Evolutionary conservation across 352 stramenopile species (phyloP).

Genomic region (Phytophthora citrophthora): DNA sequence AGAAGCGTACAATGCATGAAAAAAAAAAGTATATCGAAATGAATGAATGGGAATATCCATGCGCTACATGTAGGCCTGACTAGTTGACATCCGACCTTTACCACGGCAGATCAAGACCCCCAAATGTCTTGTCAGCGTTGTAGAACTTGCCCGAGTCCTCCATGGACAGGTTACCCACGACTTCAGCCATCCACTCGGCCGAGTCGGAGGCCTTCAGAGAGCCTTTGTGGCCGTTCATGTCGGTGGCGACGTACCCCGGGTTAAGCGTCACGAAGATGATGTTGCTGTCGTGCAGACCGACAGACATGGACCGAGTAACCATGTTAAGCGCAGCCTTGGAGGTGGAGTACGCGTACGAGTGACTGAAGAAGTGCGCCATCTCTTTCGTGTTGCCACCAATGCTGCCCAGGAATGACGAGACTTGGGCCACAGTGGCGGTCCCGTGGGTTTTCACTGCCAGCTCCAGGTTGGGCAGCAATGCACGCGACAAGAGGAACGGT

Average conservation of each 20-base stretch:
- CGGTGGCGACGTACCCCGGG: constrained; percentile 46
- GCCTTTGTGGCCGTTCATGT: constrained; percentile 39
- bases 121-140: constrained; percentile 24
- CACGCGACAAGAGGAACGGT: constrained; percentile 56
- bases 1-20: no score
- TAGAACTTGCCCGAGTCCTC: constrained; percentile 42
- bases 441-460: constrained; percentile 38
- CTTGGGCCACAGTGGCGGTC: constrained; percentile 43
- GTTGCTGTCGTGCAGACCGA: constrained; percentile 42
- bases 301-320: constrained; percentile 45
- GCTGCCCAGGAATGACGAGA: constrained; percentile 59
- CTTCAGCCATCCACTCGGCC: constrained; percentile 30
- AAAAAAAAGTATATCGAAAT: no score
- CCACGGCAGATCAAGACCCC: constrained; percentile 34
- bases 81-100: constrained; percentile 9
- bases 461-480: constrained; percentile 49
- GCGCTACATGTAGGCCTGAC: no score
- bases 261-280: constrained; percentile 43
- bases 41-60: no score
- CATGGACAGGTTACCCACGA: constrained; percentile 25
- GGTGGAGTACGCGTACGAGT: constrained; percentile 60
- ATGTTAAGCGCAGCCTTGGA: constrained; percentile 76
- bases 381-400: constrained; percentile 43
- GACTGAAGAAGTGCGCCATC: constrained; percentile 14
- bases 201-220: constrained; percentile 27